Evolutionary conservation across 352 stramenopile genomes (phyloP), one percentile per base, ranked within the genome.

Genomic region (Phytopythium ostracodes): DNA sequence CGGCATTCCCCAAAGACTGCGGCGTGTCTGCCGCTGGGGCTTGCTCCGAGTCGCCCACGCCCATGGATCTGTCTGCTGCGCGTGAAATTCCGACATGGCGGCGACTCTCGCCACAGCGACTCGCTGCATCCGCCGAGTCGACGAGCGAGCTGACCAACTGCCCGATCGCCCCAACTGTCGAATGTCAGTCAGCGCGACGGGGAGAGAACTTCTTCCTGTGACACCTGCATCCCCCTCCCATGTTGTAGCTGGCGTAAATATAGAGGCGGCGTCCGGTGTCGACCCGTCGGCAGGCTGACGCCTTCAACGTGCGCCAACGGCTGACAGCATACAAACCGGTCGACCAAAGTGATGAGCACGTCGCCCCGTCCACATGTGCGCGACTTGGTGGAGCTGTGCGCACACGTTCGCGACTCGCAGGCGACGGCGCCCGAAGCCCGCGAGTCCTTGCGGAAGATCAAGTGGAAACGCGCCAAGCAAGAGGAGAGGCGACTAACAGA

Each of bases 371-470:
- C 52, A n/a, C 52, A 33, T 33, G 62, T 87, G 29, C 61, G 52
- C 17, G 67, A 73, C 12, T 67, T 77, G 31, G 72, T 83, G 18
- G 67, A 72, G 54, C 59, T 84, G n/a, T 87, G 70, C 55, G 63
- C 69, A 53, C 77, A 85, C 46, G 74, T 80, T 15, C 60, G 79
- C 54, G 63, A 62, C n/a, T 27, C 44, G 22, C 3, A 29, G 44
- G 22, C 44, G 11, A 22, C 4, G 44, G 42, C 17, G 22, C 18
- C 71, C 18, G 64, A 80, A 40, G 64, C 65, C n/a, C 38, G 62
- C 24, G 75, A 83, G 25, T 89, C 80, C 6, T 81, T 74, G 46
- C 70, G 70, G 33, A 89, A 86, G 56, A 49, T 62, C 10, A 66
- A 71, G 36, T 87, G 76, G 76, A 68, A 72, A 35, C 71, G 63